Evolutionary conservation across 1,139 yeast species (phyloP).

Genomic region (Chernovozyma sophiae-reginae): DNA sequence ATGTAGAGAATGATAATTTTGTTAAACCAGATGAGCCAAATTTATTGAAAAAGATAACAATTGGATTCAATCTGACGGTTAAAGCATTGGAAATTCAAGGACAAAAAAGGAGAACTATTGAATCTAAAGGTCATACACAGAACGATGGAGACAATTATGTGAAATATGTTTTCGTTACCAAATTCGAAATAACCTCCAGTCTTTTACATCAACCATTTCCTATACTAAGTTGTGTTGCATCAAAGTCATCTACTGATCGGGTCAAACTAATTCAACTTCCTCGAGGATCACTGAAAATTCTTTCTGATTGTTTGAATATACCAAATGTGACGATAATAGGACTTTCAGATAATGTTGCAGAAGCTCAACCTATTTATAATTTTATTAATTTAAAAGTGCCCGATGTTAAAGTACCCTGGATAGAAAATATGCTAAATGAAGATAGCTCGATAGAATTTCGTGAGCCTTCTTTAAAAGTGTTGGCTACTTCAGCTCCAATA

Average conservation of each 20-base stretch:
- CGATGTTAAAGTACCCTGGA: constrained; percentile 46
- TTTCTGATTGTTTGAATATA: constrained; percentile 31
- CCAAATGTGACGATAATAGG: constrained; percentile 28
- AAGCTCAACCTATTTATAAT: constrained; percentile 27
- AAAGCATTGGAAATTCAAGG: constrained; percentile 48
- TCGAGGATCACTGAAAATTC: constrained; percentile 33
- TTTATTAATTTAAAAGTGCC: constrained; percentile 27
- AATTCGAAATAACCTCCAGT: constrained; percentile 47
- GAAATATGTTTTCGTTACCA: constrained; percentile 51
- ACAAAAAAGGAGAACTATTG: constrained; percentile 10
- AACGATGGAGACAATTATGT: constrained; percentile 14
- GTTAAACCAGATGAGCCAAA: constrained; percentile 21
- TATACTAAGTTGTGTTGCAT: constrained; percentile 43
- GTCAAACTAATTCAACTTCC: constrained; percentile 57
- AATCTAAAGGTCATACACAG: constrained; percentile 8
- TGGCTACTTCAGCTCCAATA: constrained; percentile 41
- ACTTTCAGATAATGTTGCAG: constrained; percentile 17
- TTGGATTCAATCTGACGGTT: constrained; percentile 58
- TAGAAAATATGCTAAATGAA: constrained; percentile 26
- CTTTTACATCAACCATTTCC: constrained; percentile 53
- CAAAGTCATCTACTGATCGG: constrained; percentile 18
- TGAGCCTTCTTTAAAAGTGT: constrained; percentile 33
- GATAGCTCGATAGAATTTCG: constrained; percentile 14
- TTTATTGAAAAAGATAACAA: constrained; percentile 21
- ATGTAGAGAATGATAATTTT: constrained; percentile 4